A percentile compares a stretch with the other conserved stretches of the same genome.
Conservation (phyloP, 495 filamentous ascomycete genomes). For the Aspergillus steynii region DNA sequence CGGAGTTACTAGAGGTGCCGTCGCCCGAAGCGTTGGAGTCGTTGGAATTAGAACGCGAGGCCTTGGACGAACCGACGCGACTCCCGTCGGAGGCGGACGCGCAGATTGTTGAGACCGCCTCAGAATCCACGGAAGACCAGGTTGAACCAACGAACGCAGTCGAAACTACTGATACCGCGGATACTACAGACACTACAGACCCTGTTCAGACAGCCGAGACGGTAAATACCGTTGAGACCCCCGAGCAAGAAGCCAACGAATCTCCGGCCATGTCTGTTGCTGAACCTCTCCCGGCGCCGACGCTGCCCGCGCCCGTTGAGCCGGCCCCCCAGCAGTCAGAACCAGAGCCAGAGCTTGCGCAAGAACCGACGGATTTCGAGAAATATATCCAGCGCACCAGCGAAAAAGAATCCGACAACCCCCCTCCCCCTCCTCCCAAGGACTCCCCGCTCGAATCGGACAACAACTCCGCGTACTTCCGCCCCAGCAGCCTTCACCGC, state of each 20-base stretch:
- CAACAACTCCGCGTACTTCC: constrained; percentile 54
- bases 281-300: background rate
- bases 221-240: constrained; percentile 23
- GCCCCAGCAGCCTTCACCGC: constrained; percentile 50
- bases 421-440: constrained; percentile 44
- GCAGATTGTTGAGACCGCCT: background rate
- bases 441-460: constrained; percentile 28
- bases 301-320: background rate
- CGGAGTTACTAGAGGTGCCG: constrained; percentile 1
- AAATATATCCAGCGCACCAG: constrained; percentile 48
- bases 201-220: background rate
- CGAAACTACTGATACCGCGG: background rate
- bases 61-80: background rate
- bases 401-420: constrained; percentile 33
- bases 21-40: background rate
- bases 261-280: background rate
- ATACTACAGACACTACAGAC: background rate
- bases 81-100: background rate
- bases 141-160: background rate
- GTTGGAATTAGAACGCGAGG: constrained; percentile 2
- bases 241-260: background rate
- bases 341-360: background rate
- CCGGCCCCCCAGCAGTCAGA: background rate
- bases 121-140: background rate
- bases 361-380: constrained; percentile 43